Evolutionary conservation across 164 flowering plant genomes (phyloP), one percentile per base, ranked within the genome.

Genomic region (Tinospora cordifolia): DNA sequence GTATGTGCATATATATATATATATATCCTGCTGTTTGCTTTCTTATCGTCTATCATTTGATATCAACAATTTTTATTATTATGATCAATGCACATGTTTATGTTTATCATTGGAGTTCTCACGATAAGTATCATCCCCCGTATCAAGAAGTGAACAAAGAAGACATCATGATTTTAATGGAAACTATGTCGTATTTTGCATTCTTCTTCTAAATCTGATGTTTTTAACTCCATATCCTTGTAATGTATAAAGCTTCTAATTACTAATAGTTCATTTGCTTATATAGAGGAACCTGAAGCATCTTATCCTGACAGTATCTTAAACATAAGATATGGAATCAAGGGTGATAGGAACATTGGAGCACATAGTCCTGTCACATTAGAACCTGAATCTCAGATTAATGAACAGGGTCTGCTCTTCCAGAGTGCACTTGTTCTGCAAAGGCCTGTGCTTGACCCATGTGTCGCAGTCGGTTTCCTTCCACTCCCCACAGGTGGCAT

Each of bases 381-480:
- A 58, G 75, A 79, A 58, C 24, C 59, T 46, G 81, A 57, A 69
- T 39, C 74, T 41, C 87, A 80, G 63, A 68, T 40, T 70, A 75
- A 66, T 30, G 73, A 75, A 44, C 73, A 78, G 67, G 76, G 77
- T 58, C 75, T 90, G 78, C 78, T 87, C 67, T 95, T 90, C 83
- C 86, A 79, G 83, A 86, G 92, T 80, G 88, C 87, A 68, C 77
- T 95, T 78, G 82, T 79, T 74, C 79, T 95, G 70, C 94, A 90
- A 73, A 82, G 88, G 73, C 97, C 97, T 67, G 91, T 92, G 63
- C 88, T 88, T 67, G 92, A 95, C 41, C 99, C 98, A 38, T 88
- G 87, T 80, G 67, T 92, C 69, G 94, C 98, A n/a, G 93, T 92
- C 82, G 99, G 98, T 69, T 92, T 95, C 77, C 92, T 92, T 71